phyloP scores from a whole-genome alignment of 1,284 basidiomycete species.

The Schizophyllum commune region DNA sequence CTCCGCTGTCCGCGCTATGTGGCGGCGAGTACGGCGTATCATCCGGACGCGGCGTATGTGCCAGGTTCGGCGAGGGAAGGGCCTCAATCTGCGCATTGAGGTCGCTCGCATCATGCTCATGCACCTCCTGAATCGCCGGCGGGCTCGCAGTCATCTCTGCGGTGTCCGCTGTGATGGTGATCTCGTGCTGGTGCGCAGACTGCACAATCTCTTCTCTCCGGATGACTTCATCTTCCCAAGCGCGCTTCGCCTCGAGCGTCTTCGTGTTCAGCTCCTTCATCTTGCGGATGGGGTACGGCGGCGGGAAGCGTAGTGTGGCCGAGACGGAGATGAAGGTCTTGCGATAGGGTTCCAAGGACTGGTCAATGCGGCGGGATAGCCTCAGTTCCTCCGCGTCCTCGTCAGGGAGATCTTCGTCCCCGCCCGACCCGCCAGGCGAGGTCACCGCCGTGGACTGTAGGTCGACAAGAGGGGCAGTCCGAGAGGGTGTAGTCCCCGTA shows the following conservation, averaged over 20 bases:
- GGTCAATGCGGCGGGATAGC: slow-evolving; percentile 66
- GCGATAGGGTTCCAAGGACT: slow-evolving; percentile 75
- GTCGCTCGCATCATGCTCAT: slow-evolving; percentile 36
- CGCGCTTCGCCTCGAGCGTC: slow-evolving; percentile 56
- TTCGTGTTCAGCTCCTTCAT: slow-evolving; percentile 85
- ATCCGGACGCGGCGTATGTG: slow-evolving; percentile 34
- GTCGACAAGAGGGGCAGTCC: slow-evolving; percentile 16
- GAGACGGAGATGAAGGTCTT: slow-evolving; percentile 87
- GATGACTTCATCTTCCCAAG: slow-evolving; percentile 81
- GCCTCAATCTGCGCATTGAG: slow-evolving; percentile 67
- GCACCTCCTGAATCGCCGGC: slow-evolving; percentile 7
- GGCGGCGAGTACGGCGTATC: slow-evolving; percentile 13
- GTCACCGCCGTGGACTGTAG: slow-evolving; percentile 8
- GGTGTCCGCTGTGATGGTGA: slow-evolving; percentile 25
- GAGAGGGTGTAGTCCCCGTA: neutral
- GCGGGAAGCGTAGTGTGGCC: slow-evolving; percentile 82
- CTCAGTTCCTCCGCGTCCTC: slow-evolving; percentile 63
- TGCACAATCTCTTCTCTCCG: slow-evolving; percentile 63
- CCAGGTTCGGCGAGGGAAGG: slow-evolving; percentile 40
- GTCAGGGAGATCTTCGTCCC: slow-evolving; percentile 51
- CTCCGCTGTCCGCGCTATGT: slow-evolving; percentile 7
- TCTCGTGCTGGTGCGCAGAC: slow-evolving; percentile 36
- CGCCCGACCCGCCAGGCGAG: slow-evolving; percentile 18
- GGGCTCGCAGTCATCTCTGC: slow-evolving; percentile 14
- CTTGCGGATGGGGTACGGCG: slow-evolving; percentile 77